Evolutionary conservation across 2,329 filamentous ascomycete genomes (phyloP), one percentile per base, ranked within the genome.

Genomic region (Seiridium cupressi): DNA sequence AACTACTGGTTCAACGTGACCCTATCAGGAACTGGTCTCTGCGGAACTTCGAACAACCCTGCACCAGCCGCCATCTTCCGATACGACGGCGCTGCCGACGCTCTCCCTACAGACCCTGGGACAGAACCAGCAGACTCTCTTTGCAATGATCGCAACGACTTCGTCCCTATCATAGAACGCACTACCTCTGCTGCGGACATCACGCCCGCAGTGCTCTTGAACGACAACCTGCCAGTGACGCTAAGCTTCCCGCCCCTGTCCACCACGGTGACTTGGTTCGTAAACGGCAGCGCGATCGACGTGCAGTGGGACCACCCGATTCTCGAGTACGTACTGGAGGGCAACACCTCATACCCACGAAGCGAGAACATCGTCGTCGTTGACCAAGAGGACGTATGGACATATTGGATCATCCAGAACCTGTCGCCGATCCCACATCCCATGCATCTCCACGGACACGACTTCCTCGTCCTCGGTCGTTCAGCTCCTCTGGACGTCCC

Each of bases 1-100:
- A 76, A 76, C 69, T 80, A 78, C 69, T 79, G 77, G 76, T 73
- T 80, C 64, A 77, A 76, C 59, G 73, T 72, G 13, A 75, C 72
- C 0, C 64, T 73, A 18, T 46, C 26, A 2, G 48, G 60, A 18
- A 53, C 53, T n/a, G 59, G 62, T 36, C 62, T 69, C 42, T 76
- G 75, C 63, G 75, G 75, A 26, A 62, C 62, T 1, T 71, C 71
- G 1, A 65, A 65, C 44, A 74, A 73, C 62, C 58, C 56, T 1
- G 64, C 57, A 44, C 75, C 76, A 0, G 77, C 77, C 0, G 71
- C 74, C 51, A 74, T 79, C 60, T 71, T 79, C 64, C 69, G 67
- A 51, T 79, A 79, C 64, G 66, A 68, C 0, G 74, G 72, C 34
- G 73, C 74, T 2, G 32, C 60, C 8, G 38, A 70, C 2, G 64